Evolutionary conservation across 1,284 basidiomycete species (phyloP), one percentile per base, ranked within the genome.

Genomic region (Moniliella sp.): DNA sequence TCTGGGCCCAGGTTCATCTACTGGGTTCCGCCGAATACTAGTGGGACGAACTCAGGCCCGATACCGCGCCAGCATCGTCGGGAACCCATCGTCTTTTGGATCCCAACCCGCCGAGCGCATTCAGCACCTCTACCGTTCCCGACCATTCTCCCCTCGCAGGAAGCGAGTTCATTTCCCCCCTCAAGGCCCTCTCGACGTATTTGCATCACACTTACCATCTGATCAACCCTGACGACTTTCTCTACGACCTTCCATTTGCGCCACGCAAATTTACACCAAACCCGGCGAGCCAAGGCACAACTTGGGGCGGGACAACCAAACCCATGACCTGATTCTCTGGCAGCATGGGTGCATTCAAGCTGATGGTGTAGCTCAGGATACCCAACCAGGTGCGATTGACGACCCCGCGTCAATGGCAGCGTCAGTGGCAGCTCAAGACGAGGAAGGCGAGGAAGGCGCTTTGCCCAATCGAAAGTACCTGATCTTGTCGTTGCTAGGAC

Each of bases 401-500:
- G 8, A 8, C 21, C 8, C 21, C 21, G 21, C 8, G 15, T 15
- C 5, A 14, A 5, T 7, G 9, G 11, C 8, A 4, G 19, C 31
- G 15, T n/a, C 8, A 17, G 18, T 11, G 11, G 13, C 11, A 12
- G n/a, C n/a, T n/a, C n/a, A n/a, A n/a, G n/a, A n/a, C n/a, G n/a
- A n/a, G n/a, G n/a, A n/a, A n/a, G n/a, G n/a, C n/a, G n/a, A n/a
- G n/a, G n/a, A n/a, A n/a, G n/a, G n/a, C n/a, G n/a, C n/a, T n/a
- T n/a, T 25, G 17, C 17, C 4, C 26, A 8, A 18, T n/a, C 41
- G 42, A 64, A 82, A 82, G 59, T 97, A 94, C 61, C 69, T 97
- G 47, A 97, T 99, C 54, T 72, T 99, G 30, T 91, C 97, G 62
- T 81, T 97, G 35, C 72, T 99, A 18, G 88, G 88, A 10, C 88